Evolutionary conservation across 1,139 yeast species (phyloP), one percentile per base, ranked within the genome.

Genomic region (Hemisphaericaspora subhashii): DNA sequence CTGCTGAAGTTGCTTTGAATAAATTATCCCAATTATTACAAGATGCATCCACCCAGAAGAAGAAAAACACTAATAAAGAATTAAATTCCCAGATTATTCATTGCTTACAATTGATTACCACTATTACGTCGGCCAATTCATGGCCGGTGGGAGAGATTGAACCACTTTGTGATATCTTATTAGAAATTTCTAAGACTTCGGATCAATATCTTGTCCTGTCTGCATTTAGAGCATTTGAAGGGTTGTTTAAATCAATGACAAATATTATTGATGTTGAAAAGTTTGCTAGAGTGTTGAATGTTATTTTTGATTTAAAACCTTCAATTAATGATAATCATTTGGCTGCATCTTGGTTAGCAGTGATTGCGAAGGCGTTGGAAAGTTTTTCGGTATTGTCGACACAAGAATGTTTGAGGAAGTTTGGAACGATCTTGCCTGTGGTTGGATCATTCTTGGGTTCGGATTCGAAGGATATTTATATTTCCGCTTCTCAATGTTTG

Each of bases 341-440:
- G 50, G 88, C 94, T 12, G 96, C 95, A 13, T 79, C 96, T 8
- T 92, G 98, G 98, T 76, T 89, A 37, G 96, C 97, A 1, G 96
- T 89, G 18, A 77, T 92, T 29, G 95, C 97, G 6, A 89, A 88
- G 55, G 96, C 94, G 34, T 71, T 86, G 46, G 80, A 81, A 38
- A 75, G 90, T 5, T 87, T 81, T 55, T 69, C 90, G 12, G 59
- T 62, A 13, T 68, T 84, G 45, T 79, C 83, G 45, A 80, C 89
- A 2, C 56, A 69, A 22, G 64, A 68, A 26, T 82, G 88, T 42
- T 57, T 89, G 33, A 53, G 62, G 16, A 79, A 76, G 48, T 60
- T 86, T 14, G 83, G 85, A 2, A 64, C 64, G 14, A 66, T 86
- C 18, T 72, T 88, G 46, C 74, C 75, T 16, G 64, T 75, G 5